phyloP scores from a whole-genome alignment of 345 rosid genomes.

The Clausena lansium region DNA sequence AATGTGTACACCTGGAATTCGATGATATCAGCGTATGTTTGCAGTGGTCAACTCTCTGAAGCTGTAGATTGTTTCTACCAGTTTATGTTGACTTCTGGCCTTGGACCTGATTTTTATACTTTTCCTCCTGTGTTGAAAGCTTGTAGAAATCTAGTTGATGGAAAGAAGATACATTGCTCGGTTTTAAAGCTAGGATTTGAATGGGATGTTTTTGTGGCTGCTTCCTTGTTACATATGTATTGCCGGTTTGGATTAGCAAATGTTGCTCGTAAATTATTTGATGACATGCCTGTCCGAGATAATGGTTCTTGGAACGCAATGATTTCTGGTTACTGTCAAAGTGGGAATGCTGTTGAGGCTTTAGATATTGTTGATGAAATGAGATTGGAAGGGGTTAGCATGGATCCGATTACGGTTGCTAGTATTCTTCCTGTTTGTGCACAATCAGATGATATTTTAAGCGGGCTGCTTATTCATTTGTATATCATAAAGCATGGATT shows the following conservation, averaged over 20 bases:
- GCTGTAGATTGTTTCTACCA: slow-evolving; percentile 45
- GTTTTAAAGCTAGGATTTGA: slow-evolving; percentile 58
- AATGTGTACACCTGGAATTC: slow-evolving; percentile 61
- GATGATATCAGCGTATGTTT: slow-evolving; percentile 52
- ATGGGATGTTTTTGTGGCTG: slow-evolving; percentile 57
- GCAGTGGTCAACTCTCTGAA: slow-evolving; percentile 26
- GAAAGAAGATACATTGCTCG: slow-evolving; percentile 48
- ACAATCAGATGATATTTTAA: slow-evolving; percentile 33
- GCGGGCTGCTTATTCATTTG: slow-evolving; percentile 46
- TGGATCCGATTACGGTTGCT: slow-evolving; percentile 52
- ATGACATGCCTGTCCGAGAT: slow-evolving; percentile 51
- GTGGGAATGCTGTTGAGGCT: slow-evolving; percentile 46
- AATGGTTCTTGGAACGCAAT: slow-evolving; percentile 64
- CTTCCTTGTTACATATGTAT: slow-evolving; percentile 58
- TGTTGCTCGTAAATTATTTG: slow-evolving; percentile 40
- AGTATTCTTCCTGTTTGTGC: slow-evolving; percentile 57
- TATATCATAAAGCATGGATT: slow-evolving; percentile 43
- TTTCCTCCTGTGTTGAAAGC: slow-evolving; percentile 59
- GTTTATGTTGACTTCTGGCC: slow-evolving; percentile 40
- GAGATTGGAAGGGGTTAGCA: slow-evolving; percentile 37
- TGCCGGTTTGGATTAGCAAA: slow-evolving; percentile 33
- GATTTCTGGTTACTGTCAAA: slow-evolving; percentile 63
- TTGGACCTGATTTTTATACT: slow-evolving; percentile 61
- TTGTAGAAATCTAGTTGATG: slow-evolving; percentile 43
- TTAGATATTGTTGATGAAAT: slow-evolving; percentile 36